These are phyloP conservation scores for Candida parachauliodes DNA, from an alignment of 805 yeast genomes.

Conservation along the genomic window DNA sequence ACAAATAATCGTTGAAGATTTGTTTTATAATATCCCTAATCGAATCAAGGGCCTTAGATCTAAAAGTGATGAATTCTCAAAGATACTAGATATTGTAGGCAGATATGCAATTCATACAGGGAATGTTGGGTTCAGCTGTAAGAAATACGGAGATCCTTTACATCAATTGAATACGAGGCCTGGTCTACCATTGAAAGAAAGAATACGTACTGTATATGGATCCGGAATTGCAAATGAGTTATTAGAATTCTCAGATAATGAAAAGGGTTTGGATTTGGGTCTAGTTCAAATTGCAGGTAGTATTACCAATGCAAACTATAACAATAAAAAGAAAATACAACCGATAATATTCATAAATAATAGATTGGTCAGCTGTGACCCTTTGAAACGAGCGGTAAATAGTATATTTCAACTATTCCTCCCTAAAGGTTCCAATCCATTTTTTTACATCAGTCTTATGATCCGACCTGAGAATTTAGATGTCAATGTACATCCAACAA, in stretches of 20 bases:
- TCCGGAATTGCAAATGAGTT: slow-evolving; percentile 62
- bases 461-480: slow-evolving; percentile 73
- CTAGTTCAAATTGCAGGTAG: slow-evolving; percentile 52
- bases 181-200: slow-evolving; percentile 49
- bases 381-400: slow-evolving; percentile 63
- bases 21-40: slow-evolving; percentile 85
- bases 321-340: slow-evolving; percentile 57
- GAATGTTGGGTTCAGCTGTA: slow-evolving; percentile 72
- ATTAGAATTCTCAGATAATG: slow-evolving; percentile 29
- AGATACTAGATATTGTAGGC: slow-evolving; percentile 78
- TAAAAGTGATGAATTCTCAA: slow-evolving; percentile 68
- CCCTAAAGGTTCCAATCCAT: slow-evolving; percentile 75
- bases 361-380: slow-evolving; percentile 79
- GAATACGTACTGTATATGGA: slow-evolving; percentile 75
- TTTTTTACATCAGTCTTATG: slow-evolving; percentile 68
- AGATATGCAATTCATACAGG: slow-evolving; percentile 75
- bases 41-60: slow-evolving; percentile 64
- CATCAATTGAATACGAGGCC: slow-evolving; percentile 61
- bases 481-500: slow-evolving; percentile 95
- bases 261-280: slow-evolving; percentile 37
- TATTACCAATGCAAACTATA: slow-evolving; percentile 68
- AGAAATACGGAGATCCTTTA: slow-evolving; percentile 72
- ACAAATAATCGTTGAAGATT: slow-evolving; percentile 76
- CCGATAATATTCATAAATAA: slow-evolving; percentile 84
- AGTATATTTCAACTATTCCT: slow-evolving; percentile 61